phyloP scores from a whole-genome alignment of 108 stramenopile species.

The Seminavis robusta region DNA sequence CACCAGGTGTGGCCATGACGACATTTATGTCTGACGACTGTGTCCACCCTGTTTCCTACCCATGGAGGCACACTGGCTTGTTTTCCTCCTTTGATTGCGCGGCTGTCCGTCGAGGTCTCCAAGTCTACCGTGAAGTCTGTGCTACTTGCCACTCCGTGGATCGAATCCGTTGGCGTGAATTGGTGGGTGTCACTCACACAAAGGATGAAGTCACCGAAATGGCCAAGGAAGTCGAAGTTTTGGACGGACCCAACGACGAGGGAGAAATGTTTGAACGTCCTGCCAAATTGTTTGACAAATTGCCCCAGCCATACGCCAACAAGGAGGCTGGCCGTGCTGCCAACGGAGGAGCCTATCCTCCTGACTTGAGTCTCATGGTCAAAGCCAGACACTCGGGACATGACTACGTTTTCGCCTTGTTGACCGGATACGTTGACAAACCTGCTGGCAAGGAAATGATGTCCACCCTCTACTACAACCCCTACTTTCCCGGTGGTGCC shows the following conservation, averaged over 20 bases:
- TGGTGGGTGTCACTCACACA: conserved; percentile 96
- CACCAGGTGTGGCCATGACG: conserved; percentile 27
- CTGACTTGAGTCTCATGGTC: conserved; percentile 96
- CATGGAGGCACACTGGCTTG: conserved; percentile 80
- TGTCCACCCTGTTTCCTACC: conserved; percentile 65
- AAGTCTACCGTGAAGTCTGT: conserved; percentile 99
- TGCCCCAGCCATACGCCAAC: conserved; percentile 95
- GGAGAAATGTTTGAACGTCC: conserved; percentile 99
- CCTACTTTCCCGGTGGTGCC: conserved; percentile 96
- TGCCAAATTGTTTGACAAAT: conserved; percentile 90
- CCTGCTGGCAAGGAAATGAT: conserved; percentile 97
- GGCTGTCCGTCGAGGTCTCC: conserved; percentile 97
- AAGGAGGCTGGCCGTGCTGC: conserved; percentile 94
- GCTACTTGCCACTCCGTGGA: conserved; percentile 94
- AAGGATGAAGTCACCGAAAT: conserved; percentile 88
- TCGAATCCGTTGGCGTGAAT: conserved; percentile 93
- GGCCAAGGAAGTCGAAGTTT: conserved; percentile 90
- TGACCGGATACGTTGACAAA: conserved; percentile 95
- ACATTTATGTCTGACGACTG: conserved; percentile 59
- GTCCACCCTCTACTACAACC: conserved; percentile 94
- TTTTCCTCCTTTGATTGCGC: conserved; percentile 83
- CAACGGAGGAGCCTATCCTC: conserved; percentile 98
- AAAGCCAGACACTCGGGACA: conserved; percentile 97
- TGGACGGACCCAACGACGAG: conserved; percentile 98
- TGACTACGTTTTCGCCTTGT: conserved; percentile 94